These are phyloP conservation scores for Paraglomus brasilianum DNA, from an alignment of 192 early-diverging fungal genomes.

Conservation along the genomic window DNA sequence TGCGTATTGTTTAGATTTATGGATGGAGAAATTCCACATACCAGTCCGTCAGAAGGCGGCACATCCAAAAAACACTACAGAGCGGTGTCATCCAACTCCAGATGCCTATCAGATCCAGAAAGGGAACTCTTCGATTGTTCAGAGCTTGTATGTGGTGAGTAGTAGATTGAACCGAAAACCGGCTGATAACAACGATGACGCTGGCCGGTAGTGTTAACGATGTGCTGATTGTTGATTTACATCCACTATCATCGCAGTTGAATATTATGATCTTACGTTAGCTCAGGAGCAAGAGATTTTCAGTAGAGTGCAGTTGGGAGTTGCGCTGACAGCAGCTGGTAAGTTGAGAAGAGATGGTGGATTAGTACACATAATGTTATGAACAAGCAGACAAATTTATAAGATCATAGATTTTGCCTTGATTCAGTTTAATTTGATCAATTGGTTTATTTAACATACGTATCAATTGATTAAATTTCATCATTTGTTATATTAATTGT, in stretches of 20 bases:
- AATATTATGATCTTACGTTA: conserved; percentile 33
- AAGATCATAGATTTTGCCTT: too few relatives aligned
- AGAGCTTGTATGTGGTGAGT: conserved; percentile 33
- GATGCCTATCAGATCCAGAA: conserved; percentile 5
- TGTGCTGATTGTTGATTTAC: neutral
- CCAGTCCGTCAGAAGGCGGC: conserved; percentile 25
- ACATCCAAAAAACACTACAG: conserved; percentile 22
- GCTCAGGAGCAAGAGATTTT: conserved; percentile 39
- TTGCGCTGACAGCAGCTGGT: conserved; percentile 32
- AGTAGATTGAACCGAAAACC: neutral
- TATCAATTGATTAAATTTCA: too few relatives aligned
- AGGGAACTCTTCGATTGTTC: conserved; percentile 28
- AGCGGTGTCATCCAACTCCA: neutral
- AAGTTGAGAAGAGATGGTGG: neutral
- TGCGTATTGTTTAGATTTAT: conserved; percentile 31
- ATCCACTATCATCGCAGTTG: conserved; percentile 23
- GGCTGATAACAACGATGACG: too few relatives aligned
- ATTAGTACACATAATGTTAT: too few relatives aligned
- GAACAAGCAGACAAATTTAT: too few relatives aligned
- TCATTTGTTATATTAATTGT: too few relatives aligned
- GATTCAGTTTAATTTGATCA: too few relatives aligned
- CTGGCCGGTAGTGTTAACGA: neutral
- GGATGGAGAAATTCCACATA: conserved; percentile 35
- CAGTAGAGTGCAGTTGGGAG: conserved; percentile 34
- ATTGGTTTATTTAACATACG: too few relatives aligned